phyloP scores from a whole-genome alignment of 768 basidiomycete genomes.

The Mycena olivaceomarginata region DNA sequence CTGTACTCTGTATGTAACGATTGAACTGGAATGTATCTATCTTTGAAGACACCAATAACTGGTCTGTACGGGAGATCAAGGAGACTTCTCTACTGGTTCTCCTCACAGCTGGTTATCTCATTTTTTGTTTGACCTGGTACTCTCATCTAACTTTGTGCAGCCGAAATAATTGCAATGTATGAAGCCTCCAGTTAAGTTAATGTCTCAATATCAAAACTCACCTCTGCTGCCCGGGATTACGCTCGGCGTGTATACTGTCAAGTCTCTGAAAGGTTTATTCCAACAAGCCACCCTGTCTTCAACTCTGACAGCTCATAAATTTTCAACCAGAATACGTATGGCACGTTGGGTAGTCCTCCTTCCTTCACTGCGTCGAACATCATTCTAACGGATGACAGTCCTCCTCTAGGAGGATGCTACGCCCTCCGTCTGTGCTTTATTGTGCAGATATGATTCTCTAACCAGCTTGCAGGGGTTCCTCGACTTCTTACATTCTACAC shows the following conservation, averaged over 20 bases:
- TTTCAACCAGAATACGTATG: slow-evolving; percentile 15
- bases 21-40: neutral
- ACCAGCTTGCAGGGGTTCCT: slow-evolving; percentile 24
- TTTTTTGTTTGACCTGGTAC: neutral
- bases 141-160: slow-evolving; percentile 2
- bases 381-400: slow-evolving; percentile 4
- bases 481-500: slow-evolving; percentile 32
- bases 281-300: neutral
- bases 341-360: slow-evolving; percentile 26
- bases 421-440: slow-evolving; percentile 16
- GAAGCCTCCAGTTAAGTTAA: neutral
- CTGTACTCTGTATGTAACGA: slow-evolving; percentile 33
- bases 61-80: slow-evolving; percentile 28
- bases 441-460: neutral
- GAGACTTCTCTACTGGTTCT: slow-evolving; percentile 22
- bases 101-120: slow-evolving; percentile 14
- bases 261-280: neutral
- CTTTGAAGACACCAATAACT: neutral
- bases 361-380: neutral
- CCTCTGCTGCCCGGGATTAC: neutral
- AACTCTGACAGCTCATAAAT: neutral
- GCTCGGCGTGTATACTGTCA: slow-evolving; percentile 18
- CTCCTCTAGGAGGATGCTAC: slow-evolving; percentile 28
- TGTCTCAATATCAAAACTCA: neutral
- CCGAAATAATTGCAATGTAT: slow-evolving; percentile 30